phyloP scores from a whole-genome alignment of 148 eudicot species.

The Vaccinium corymbosum region DNA sequence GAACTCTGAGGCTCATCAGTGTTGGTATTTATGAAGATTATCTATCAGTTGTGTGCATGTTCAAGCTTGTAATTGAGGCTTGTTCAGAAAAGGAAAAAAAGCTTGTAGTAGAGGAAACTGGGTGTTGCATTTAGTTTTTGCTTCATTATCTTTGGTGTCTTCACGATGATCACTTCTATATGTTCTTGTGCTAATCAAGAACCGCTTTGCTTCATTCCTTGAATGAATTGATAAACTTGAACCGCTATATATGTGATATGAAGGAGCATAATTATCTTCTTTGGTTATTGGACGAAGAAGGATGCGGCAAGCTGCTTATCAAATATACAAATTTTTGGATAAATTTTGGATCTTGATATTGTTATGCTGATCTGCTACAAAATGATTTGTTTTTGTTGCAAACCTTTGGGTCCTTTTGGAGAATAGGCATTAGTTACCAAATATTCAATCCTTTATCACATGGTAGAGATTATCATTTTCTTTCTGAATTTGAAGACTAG shows the following conservation, averaged over 20 bases:
- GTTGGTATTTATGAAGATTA: not conserved
- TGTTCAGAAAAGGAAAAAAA: too few relatives aligned
- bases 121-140: not conserved
- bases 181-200: slow-evolving; percentile 8
- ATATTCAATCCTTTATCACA: not conserved
- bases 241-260: not conserved
- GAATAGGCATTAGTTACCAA: not conserved
- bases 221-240: not conserved
- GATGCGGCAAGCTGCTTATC: not conserved
- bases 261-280: not conserved
- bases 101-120: not conserved
- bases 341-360: not conserved
- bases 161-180: not conserved
- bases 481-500: not conserved
- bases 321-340: not conserved
- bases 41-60: not conserved
- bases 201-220: not conserved
- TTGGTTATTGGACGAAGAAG: not conserved
- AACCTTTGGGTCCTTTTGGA: not conserved
- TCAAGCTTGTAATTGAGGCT: not conserved
- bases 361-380: not conserved
- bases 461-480: not conserved
- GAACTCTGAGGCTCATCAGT: not conserved
- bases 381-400: not conserved
- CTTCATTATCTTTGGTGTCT: not conserved